Percentiles rank a stretch among this genome's conserved stretches.
Conservation (phyloP, 1,284 basidiomycete genomes). For the Puccinia polysora region DNA sequence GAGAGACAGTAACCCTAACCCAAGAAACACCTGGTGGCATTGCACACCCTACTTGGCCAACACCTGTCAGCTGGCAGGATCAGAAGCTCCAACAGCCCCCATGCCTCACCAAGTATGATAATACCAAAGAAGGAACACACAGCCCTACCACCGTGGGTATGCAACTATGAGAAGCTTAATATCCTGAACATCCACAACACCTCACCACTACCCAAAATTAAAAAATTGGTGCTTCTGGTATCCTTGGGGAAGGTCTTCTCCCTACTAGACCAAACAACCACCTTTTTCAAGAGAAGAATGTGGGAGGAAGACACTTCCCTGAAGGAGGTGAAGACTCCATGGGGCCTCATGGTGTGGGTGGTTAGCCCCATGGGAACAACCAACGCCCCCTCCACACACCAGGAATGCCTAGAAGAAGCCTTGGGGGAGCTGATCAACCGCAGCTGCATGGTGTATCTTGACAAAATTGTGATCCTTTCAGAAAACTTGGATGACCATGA, state of each 20-base stretch:
- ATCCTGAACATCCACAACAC: slow-evolving; percentile 22
- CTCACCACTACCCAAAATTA: slow-evolving; percentile 46
- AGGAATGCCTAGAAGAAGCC: slow-evolving; percentile 46
- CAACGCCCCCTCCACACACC: slow-evolving; percentile 55
- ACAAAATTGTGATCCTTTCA: too few relatives aligned
- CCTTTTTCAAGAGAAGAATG: slow-evolving; percentile 45
- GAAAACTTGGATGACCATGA: too few relatives aligned
- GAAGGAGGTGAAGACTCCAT: slow-evolving; percentile 44
- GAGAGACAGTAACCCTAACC: slow-evolving; percentile 23
- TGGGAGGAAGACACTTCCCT: slow-evolving; percentile 44
- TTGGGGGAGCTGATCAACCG: too few relatives aligned
- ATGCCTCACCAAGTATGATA: slow-evolving; percentile 15
- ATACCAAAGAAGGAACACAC: slow-evolving; percentile 10
- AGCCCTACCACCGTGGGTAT: neutral
- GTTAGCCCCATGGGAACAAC: slow-evolving; percentile 46
- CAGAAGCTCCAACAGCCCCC: neutral
- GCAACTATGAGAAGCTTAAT: slow-evolving; percentile 5
- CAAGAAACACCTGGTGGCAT: slow-evolving; percentile 5
- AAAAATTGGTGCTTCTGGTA: slow-evolving; percentile 42
- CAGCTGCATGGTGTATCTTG: too few relatives aligned
- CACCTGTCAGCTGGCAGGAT: slow-evolving; percentile 7
- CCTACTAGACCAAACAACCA: slow-evolving; percentile 45
- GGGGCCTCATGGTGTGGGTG: slow-evolving; percentile 39
- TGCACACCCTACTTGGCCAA: slow-evolving; percentile 8
- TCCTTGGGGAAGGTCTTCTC: slow-evolving; percentile 44